Conservation (phyloP, 306 rosid species). For the Cotoneaster glaucophyllus region DNA sequence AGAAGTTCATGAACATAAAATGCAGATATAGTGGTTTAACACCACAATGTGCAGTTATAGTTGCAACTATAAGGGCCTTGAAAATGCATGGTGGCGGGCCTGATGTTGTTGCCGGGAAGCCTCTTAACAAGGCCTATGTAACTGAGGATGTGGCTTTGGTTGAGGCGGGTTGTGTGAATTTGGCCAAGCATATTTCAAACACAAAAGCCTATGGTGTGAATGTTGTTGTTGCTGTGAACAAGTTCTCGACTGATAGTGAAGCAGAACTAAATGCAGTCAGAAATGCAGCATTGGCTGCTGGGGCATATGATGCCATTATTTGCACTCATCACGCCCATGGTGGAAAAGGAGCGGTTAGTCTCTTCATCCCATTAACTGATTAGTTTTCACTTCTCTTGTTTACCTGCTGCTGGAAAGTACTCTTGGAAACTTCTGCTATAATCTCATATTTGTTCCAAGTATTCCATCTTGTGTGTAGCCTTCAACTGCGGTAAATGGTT, state of each 20-base stretch:
- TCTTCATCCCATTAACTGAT: background rate
- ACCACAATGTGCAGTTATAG: slow-evolving; percentile 89
- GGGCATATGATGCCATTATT: slow-evolving; percentile 85
- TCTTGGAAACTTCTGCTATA: background rate
- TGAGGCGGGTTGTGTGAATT: slow-evolving; percentile 90
- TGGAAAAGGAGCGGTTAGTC: slow-evolving; percentile 95
- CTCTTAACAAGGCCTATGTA: slow-evolving; percentile 82
- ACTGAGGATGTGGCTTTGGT: slow-evolving; percentile 74
- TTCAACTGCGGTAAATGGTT: background rate
- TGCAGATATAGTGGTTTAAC: slow-evolving; percentile 87
- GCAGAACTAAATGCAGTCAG: slow-evolving; percentile 73
- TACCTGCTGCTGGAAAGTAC: background rate
- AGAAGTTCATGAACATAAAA: slow-evolving; percentile 93
- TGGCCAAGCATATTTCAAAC: slow-evolving; percentile 73
- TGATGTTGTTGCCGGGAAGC: slow-evolving; percentile 85
- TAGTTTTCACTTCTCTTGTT: background rate
- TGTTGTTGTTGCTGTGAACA: slow-evolving; percentile 90
- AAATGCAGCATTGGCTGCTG: slow-evolving; percentile 70
- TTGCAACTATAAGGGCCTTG: slow-evolving; percentile 88
- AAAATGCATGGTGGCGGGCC: slow-evolving; percentile 99
- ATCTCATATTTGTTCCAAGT: background rate
- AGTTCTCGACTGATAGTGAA: slow-evolving; percentile 80
- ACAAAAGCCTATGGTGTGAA: slow-evolving; percentile 80
- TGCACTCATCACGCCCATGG: slow-evolving; percentile 96
- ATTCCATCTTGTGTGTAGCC: background rate